A percentile compares a stretch with the other conserved stretches of the same genome.
phyloP scores from a whole-genome alignment of 2,329 filamentous ascomycete genomes.

The Clarireedia monteithiana region DNA sequence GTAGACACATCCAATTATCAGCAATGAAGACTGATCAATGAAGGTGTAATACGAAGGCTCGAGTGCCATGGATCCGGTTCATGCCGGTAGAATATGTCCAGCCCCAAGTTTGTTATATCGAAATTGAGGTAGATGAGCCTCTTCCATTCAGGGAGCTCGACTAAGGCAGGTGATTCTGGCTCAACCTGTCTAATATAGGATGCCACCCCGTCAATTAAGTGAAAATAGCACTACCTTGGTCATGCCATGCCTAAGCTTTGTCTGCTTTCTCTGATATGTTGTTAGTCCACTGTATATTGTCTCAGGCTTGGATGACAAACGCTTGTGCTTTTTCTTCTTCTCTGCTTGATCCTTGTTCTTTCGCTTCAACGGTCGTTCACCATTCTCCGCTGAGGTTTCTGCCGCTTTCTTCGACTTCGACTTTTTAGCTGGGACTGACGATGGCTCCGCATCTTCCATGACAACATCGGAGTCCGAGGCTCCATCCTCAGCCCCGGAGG shows the following conservation, averaged over 20 bases:
- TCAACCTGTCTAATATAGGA: too few species aligned
- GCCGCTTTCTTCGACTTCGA: constrained; percentile 6
- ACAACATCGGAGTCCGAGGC: constrained; percentile 13
- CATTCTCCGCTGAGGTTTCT: constrained; percentile 8
- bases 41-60: too few species aligned
- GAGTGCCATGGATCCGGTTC: too few species aligned
- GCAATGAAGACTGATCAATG: too few species aligned
- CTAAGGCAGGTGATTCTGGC: too few species aligned
- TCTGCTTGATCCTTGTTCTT: constrained; percentile 19
- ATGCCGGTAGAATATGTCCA: too few species aligned
- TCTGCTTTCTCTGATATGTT: not conserved
- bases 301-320: constrained; percentile 19
- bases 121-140: too few species aligned
- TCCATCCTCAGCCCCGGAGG: not conserved
- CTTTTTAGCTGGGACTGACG: constrained; percentile 5
- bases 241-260: not conserved
- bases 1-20: too few species aligned
- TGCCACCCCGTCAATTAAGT: too few species aligned
- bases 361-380: constrained; percentile 15
- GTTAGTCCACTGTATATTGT: not conserved
- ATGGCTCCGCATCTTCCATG: constrained; percentile 15
- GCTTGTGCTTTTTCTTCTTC: constrained; percentile 18
- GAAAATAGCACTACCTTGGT: too few species aligned
- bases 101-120: too few species aligned
- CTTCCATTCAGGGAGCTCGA: too few species aligned